Evolutionary conservation across 164 flowering plant species (phyloP), one percentile per base, ranked within the genome.

Genomic region (Buxus sempervirens): DNA sequence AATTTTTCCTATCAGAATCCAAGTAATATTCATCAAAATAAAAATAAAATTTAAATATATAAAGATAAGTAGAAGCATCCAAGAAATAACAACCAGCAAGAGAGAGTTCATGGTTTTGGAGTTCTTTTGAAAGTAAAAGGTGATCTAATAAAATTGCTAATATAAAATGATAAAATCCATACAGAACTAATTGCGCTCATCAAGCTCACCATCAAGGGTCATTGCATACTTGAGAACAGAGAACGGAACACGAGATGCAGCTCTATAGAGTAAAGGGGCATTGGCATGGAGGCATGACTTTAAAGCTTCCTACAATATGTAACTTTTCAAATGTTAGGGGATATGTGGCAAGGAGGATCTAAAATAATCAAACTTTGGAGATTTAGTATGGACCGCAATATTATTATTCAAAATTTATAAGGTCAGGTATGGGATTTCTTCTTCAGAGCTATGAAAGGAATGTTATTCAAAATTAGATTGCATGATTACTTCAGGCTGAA

Each of bases 191-290:
- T 42, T 27, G 58, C 56, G 54, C 48, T 56, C 62, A 71, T 16
- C 71, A 38, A 13, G 60, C 88, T 84, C 73, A 95, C 98, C 98
- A 79, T 92, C 99, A 75, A 92, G 91, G 23, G 98, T 90, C 99
- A 92, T 92, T 57, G 98, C 98, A 84, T 89, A 95, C 77, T 95
- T 95, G 67, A 95, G 89, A 78, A 90, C 90, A 69, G 99, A 89
- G 80, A 84, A 95, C 7, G 98, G 99, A 70, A 90, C 90, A 76
- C 76, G 86, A 68, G 81, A 85, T 78, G 87, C 82, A 77, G 97
- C 94, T 88, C 94, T 86, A 73, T 85, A 84, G 68, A 92, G 84
- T 81, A 92, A 78, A 68, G 96, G 99, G 73, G 93, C 96, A 86
- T 95, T 95, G 55, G 90, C 99, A 28, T 87, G 72, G 65, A 76